These are phyloP conservation scores for Ajuga reptans DNA, from an alignment of 305 asterid genomes.

Conservation along the genomic window DNA sequence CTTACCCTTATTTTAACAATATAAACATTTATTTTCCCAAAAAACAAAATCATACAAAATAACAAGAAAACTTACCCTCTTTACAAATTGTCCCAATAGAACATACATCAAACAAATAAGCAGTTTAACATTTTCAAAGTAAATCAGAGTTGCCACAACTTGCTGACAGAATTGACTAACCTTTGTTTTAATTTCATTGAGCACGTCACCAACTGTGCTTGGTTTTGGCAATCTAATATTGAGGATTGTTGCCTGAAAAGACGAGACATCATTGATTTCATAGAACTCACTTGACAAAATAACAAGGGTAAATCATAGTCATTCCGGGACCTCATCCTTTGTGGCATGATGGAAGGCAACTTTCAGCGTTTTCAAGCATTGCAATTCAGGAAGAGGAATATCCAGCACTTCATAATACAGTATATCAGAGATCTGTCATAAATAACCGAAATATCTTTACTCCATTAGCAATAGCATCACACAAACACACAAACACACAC, in stretches of 20 bases:
- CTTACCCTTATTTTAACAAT: not conserved
- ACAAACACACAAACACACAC: too few relatives aligned
- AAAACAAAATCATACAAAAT: too few relatives aligned
- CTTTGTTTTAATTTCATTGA: constrained; percentile 86
- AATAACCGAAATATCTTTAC: constrained; percentile 13
- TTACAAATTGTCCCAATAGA: too few relatives aligned
- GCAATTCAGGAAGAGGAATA: constrained; percentile 94
- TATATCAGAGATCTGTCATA: constrained; percentile 67
- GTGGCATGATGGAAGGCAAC: constrained; percentile 89
- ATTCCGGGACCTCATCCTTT: constrained; percentile 71
- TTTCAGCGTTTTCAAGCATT: constrained; percentile 86
- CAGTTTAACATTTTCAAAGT: not conserved
- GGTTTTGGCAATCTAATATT: constrained; percentile 84
- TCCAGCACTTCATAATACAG: constrained; percentile 91
- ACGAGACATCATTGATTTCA: not conserved
- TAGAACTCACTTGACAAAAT: constrained; percentile 1
- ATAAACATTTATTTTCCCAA: not conserved
- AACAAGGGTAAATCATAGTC: constrained; percentile 8
- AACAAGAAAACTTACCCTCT: too few relatives aligned
- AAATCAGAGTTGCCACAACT: not conserved
- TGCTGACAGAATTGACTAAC: constrained; percentile 29
- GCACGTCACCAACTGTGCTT: constrained; percentile 92
- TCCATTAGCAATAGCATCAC: constrained; percentile 14
- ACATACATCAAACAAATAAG: constrained; percentile 1
- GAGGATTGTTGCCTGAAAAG: constrained; percentile 61